Conservation (phyloP, 176 grass and related monocot species). For the Oryza nivara region DNA sequence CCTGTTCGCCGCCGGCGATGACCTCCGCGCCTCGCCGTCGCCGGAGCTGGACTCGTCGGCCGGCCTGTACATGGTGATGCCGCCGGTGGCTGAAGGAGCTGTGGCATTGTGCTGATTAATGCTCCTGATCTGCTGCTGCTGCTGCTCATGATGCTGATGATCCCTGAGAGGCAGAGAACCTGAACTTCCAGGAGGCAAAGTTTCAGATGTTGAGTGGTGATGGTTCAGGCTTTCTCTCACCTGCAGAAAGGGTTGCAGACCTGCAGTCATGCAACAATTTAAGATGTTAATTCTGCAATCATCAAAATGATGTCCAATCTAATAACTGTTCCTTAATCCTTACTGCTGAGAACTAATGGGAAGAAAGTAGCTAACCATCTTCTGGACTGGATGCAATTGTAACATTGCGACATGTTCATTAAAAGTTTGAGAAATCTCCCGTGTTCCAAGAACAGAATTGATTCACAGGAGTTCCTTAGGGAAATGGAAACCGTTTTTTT, state of each 20-base stretch:
- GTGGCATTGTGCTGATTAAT: conserved; percentile 40
- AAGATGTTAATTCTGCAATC: conserved; percentile 12
- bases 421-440: not conserved
- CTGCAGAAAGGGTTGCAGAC: not conserved
- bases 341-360: conserved; percentile 29
- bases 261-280: not conserved
- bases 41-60: conserved; percentile 16
- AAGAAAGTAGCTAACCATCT: conserved; percentile 31
- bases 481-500: not conserved
- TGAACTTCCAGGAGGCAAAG: conserved; percentile 20
- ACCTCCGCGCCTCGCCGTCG: not conserved
- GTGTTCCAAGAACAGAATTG: not conserved
- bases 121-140: not conserved
- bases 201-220: not conserved
- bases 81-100: conserved; percentile 33
- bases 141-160: not conserved
- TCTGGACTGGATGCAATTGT: not conserved
- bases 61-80: conserved; percentile 27
- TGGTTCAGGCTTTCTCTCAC: conserved; percentile 17
- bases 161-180: not conserved
- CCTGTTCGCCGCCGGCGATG: not conserved
- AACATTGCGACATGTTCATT: not conserved
- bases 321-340: conserved; percentile 12
- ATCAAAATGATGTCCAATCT: conserved; percentile 1
- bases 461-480: not conserved